These are phyloP conservation scores for Ettlia oleoabundans DNA, from an alignment of 139 green algal genomes.

Conservation along the genomic window DNA sequence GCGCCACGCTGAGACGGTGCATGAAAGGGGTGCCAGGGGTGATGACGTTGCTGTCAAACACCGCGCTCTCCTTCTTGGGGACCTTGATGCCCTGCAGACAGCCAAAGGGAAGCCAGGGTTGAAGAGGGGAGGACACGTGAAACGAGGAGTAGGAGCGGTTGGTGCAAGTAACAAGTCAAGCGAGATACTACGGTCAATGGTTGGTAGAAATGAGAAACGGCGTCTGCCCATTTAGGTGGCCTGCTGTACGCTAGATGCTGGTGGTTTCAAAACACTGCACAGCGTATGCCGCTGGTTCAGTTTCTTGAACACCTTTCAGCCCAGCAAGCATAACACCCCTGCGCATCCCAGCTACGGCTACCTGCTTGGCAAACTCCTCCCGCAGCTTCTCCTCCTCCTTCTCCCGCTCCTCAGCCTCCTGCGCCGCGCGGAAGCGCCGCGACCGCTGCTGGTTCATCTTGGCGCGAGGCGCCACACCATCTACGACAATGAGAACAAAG, in stretches of 20 bases:
- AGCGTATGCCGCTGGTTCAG: no score
- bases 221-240: no score
- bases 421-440: constrained; percentile 93
- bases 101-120: background rate
- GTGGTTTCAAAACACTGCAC: no score
- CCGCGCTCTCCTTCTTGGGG: constrained; percentile 73
- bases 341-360: background rate
- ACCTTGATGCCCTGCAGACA: constrained; percentile 62
- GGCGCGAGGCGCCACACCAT: constrained; percentile 95
- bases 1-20: constrained; percentile 87
- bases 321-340: no score
- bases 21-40: constrained; percentile 99
- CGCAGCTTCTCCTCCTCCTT: constrained; percentile 89
- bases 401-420: constrained; percentile 86
- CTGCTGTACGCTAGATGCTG: no score
- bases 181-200: no score
- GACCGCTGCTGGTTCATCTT: constrained; percentile 99
- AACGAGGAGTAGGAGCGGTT: background rate
- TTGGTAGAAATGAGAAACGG: no score
- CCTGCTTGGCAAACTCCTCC: constrained; percentile 88
- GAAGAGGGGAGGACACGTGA: background rate
- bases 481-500: constrained; percentile 49
- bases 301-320: no score
- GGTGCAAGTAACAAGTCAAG: no score
- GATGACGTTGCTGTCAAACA: constrained; percentile 98